Conservation (phyloP, 1,284 basidiomycete genomes). For the Neotropicomus parvogracilis region DNA sequence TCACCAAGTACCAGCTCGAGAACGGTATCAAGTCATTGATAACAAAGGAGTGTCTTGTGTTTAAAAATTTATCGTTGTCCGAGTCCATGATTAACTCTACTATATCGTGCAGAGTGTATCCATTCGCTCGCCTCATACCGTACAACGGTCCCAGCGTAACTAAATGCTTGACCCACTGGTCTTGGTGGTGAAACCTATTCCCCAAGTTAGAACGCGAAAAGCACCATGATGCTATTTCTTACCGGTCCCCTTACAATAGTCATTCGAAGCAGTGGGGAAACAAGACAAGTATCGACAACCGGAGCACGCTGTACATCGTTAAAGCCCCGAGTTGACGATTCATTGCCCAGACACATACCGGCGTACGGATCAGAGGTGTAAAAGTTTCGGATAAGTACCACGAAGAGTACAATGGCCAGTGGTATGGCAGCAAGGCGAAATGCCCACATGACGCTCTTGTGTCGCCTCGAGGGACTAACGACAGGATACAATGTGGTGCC, state of each 20-base stretch:
- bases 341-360: conserved; percentile 41
- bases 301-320: conserved; percentile 59
- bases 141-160: neutral
- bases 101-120: neutral
- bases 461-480: conserved; percentile 74
- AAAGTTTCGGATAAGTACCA: conserved; percentile 84
- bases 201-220: conserved; percentile 8
- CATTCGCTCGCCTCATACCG: neutral
- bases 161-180: conserved; percentile 32
- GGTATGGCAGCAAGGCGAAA: conserved; percentile 74
- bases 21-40: neutral
- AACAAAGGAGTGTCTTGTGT: neutral
- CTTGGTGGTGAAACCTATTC: conserved; percentile 31
- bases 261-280: conserved; percentile 74
- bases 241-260: conserved; percentile 71
- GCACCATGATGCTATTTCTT: conserved; percentile 15
- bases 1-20: no score
- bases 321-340: neutral
- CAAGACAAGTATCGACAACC: conserved; percentile 91
- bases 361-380: conserved; percentile 82
- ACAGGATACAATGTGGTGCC: conserved; percentile 85
- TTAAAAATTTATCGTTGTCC: conserved; percentile 2
- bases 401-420: conserved; percentile 75
- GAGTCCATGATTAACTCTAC: conserved; percentile 13
- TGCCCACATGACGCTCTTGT: conserved; percentile 71